A percentile compares a stretch with the other conserved stretches of the same genome.
These are phyloP conservation scores for Psilocybe tampanensis DNA, from an alignment of 768 basidiomycete genomes.

Conservation along the genomic window DNA sequence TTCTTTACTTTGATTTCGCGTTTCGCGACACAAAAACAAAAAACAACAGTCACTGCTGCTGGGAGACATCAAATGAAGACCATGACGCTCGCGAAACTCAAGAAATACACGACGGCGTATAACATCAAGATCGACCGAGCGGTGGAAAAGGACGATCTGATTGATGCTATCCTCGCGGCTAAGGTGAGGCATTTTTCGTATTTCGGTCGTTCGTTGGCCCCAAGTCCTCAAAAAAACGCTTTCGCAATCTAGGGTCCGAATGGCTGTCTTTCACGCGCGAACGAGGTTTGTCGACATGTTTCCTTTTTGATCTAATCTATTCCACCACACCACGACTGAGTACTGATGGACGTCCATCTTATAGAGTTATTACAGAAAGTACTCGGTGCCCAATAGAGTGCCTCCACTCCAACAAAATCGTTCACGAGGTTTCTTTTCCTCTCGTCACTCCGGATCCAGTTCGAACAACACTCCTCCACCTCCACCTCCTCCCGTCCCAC, in stretches of 20 bases:
- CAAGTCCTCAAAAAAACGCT: not conserved
- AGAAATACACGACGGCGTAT: slow-evolving; percentile 72
- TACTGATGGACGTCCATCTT: not conserved
- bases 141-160: slow-evolving; percentile 79
- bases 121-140: slow-evolving; percentile 62
- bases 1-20: no score
- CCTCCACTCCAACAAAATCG: slow-evolving; percentile 23
- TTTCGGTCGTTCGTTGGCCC: not conserved
- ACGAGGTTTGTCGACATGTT: slow-evolving; percentile 56
- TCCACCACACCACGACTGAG: not conserved
- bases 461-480: slow-evolving; percentile 23
- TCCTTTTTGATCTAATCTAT: no score
- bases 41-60: slow-evolving; percentile 70
- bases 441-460: slow-evolving; percentile 38
- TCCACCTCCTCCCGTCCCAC: slow-evolving; percentile 39
- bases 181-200: slow-evolving; percentile 44
- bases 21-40: no score
- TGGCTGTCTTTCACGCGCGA: slow-evolving; percentile 60
- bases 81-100: slow-evolving; percentile 61
- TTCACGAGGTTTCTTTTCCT: slow-evolving; percentile 47
- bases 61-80: slow-evolving; percentile 57
- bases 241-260: slow-evolving; percentile 44
- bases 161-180: slow-evolving; percentile 59
- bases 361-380: slow-evolving; percentile 60
- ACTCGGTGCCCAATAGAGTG: slow-evolving; percentile 59